Percentiles rank a stretch among this genome's conserved stretches.
phyloP scores from a whole-genome alignment of 73 alveolate genomes.

The Paramecium bursaria region DNA sequence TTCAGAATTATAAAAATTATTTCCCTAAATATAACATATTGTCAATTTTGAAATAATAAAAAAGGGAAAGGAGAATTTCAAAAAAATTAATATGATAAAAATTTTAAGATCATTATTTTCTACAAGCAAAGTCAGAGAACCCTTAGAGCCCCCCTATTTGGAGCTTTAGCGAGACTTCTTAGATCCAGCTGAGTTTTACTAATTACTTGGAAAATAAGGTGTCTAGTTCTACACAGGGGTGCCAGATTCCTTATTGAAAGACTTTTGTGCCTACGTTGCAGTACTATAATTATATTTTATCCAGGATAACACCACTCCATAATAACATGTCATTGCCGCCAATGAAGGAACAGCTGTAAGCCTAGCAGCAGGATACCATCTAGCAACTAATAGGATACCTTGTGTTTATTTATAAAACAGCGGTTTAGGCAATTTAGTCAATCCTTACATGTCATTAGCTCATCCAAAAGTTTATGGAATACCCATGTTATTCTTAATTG shows the following conservation, averaged over 20 bases:
- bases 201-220: conserved; percentile 70
- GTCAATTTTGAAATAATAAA: not conserved
- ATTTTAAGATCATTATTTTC: too few relatives aligned
- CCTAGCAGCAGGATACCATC: conserved; percentile 92
- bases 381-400: conserved; percentile 90
- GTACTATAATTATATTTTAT: conserved; percentile 4
- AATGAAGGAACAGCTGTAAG: conserved; percentile 95
- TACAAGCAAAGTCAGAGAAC: conserved; percentile 58
- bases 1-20: not conserved
- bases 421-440: conserved; percentile 93
- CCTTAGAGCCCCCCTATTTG: conserved; percentile 67
- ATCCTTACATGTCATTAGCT: conserved; percentile 86
- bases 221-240: conserved; percentile 95
- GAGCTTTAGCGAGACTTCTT: conserved; percentile 74
- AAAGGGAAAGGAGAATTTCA: conserved; percentile 33
- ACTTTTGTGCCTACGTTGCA: conserved; percentile 69
- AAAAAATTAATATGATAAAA: conserved; percentile 29
- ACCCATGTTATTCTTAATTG: conserved; percentile 89
- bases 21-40: conserved; percentile 27
- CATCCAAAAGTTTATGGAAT: conserved; percentile 91
- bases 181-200: conserved; percentile 73
- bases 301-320: conserved; percentile 74
- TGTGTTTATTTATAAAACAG: conserved; percentile 91
- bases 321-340: conserved; percentile 87
- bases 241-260: conserved; percentile 94